Percentiles rank a stretch among this genome's conserved stretches.
These are phyloP conservation scores for Malassezia nana DNA, from an alignment of 1,284 basidiomycete species.

Conservation along the genomic window DNA sequence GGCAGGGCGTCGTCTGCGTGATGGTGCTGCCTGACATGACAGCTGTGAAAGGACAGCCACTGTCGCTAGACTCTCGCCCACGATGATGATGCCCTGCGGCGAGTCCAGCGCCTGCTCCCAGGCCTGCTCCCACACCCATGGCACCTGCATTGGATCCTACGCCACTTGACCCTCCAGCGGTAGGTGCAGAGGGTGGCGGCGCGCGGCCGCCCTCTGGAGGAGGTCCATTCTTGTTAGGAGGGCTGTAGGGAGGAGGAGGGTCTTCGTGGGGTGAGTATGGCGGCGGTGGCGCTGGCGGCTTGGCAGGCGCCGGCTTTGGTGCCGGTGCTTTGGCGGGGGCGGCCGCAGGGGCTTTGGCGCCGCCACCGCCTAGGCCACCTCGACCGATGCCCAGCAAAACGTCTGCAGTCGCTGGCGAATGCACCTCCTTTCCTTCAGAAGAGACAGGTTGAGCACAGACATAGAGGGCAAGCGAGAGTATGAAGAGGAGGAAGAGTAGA, in stretches of 20 bases:
- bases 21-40: not conserved
- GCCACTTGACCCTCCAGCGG: too few relatives aligned
- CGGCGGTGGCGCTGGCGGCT: not conserved
- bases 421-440: too few relatives aligned
- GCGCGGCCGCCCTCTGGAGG: too few relatives aligned
- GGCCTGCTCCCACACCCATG: not conserved
- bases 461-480: not conserved
- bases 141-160: not conserved
- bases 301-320: not conserved
- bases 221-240: not conserved
- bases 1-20: not conserved
- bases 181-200: not conserved
- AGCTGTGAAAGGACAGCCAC: not conserved
- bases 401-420: too few relatives aligned
- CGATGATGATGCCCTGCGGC: not conserved
- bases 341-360: too few relatives aligned
- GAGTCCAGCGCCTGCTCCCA: not conserved
- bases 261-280: not conserved
- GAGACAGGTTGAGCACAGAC: not conserved
- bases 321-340: not conserved
- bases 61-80: not conserved
- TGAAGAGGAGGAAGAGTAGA: not conserved
- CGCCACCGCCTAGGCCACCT: not conserved
- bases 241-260: not conserved
- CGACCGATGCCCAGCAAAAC: not conserved